Evolutionary conservation across 441 rosid species (phyloP), one percentile per base, ranked within the genome.

Genomic region (Brassica hybrid): DNA sequence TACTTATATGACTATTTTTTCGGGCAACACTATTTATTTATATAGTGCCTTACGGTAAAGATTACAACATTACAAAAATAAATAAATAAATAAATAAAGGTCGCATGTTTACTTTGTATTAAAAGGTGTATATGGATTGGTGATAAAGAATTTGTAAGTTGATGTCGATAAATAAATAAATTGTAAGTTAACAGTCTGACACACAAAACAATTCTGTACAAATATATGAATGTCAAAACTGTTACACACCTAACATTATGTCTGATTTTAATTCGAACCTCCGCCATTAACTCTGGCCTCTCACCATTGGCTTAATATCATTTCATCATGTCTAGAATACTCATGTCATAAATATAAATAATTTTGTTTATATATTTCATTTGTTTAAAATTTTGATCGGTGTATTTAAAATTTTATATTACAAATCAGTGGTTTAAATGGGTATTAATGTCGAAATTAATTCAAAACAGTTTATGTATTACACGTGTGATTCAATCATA

Each of bases 171-270:
- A 45, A 45, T 12, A 12, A 45, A 38, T 38, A 9, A 45, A 12
- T 45, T 45, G 52, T 45, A n/a, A 48, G 56, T 48, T 23, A 11
- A 57, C n/a, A 21, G 32, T 11, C 57, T 59, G 64, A 23, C 36
- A 23, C 9, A 12, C 9, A 12, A 16, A 23, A 59, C 34, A 59
- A 12, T 23, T 23, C 4, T 23, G 64, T 12, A 23, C 34, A n/a
- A 23, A 12, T 59, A 59, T 6, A 12, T 23, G 9, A 2, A 6
- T 23, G 64, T 6, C 34, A n/a, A 23, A 23, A 12, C 16, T 59
- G 64, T 23, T n/a, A 13, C 64, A 25, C 65, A 60, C 36, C 38
- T 60, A 60, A 25, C 16, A 60, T 12, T 59, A 23, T 23, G 65
- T 60, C 67, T 32, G 67, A 7, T 62, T 30, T 14, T 14, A 62